Conservation (phyloP, 345 rosid species). For the Acer negundo region DNA sequence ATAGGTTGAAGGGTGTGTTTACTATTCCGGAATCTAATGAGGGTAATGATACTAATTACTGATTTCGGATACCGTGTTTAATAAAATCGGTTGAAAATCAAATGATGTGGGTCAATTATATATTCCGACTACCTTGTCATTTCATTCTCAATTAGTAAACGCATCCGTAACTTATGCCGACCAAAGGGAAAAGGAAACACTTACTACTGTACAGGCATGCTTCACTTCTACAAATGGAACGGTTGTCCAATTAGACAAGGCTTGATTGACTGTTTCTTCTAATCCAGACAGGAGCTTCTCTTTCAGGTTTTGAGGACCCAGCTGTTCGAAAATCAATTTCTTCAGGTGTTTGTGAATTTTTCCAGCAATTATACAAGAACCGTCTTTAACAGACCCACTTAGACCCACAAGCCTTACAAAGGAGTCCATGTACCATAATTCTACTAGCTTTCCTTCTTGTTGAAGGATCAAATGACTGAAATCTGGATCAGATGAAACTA, state of each 20-base stretch:
- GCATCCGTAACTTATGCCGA: not conserved
- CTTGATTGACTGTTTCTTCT: conserved; percentile 1
- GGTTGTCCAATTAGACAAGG: conserved; percentile 10
- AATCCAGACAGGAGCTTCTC: not conserved
- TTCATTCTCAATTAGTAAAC: too few species aligned
- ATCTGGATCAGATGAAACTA: conserved; percentile 26
- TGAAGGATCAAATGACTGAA: conserved; percentile 29
- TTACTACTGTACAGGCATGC: conserved; percentile 11
- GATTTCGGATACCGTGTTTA: too few species aligned
- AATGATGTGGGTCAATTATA: too few species aligned
- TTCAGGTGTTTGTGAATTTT: conserved; percentile 5
- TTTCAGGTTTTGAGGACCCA: conserved; percentile 11
- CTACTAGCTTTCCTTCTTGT: conserved; percentile 28
- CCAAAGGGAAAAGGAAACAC: not conserved
- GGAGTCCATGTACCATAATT: conserved; percentile 26
- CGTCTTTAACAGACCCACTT: conserved; percentile 5
- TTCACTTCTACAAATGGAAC: conserved; percentile 14
- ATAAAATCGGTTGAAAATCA: too few species aligned
- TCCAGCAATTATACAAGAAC: not conserved
- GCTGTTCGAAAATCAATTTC: conserved; percentile 4
- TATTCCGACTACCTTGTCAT: too few species aligned
- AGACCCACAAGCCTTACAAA: conserved; percentile 16
- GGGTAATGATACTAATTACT: too few species aligned
- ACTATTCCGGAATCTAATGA: too few species aligned
- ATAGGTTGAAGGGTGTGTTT: not conserved